Conservation (phyloP, 192 early-diverging fungal species). For the Entomortierella lignicola region DNA sequence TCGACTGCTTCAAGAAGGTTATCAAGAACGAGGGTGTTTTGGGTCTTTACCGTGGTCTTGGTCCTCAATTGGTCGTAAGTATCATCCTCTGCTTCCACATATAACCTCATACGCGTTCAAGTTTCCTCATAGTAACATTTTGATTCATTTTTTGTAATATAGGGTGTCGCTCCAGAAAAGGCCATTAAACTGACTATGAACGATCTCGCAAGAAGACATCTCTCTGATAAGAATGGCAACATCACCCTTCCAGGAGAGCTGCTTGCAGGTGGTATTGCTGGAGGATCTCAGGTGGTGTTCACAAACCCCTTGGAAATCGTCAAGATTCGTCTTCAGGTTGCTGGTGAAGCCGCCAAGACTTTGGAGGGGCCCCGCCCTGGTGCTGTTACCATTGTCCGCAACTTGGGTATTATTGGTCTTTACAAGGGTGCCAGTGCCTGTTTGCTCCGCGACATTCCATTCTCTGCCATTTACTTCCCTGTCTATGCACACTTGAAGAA, state of each 20-base stretch:
- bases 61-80: slow-evolving; percentile 89
- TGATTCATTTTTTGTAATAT: neutral
- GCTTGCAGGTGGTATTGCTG: slow-evolving; percentile 87
- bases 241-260: slow-evolving; percentile 85
- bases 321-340: slow-evolving; percentile 96
- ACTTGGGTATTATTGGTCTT: slow-evolving; percentile 91
- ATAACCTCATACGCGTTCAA: neutral
- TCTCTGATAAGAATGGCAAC: slow-evolving; percentile 77
- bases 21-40: slow-evolving; percentile 89
- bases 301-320: slow-evolving; percentile 99
- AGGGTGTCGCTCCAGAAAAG: slow-evolving; percentile 97
- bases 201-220: slow-evolving; percentile 82
- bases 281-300: slow-evolving; percentile 90
- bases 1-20: slow-evolving; percentile 97
- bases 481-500: slow-evolving; percentile 97
- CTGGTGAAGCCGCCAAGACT: slow-evolving; percentile 78
- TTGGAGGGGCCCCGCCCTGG: slow-evolving; percentile 66
- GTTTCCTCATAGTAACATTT: neutral
- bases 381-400: slow-evolving; percentile 89
- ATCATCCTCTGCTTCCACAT: neutral
- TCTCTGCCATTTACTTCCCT: slow-evolving; percentile 98
- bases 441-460: slow-evolving; percentile 94
- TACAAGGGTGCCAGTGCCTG: slow-evolving; percentile 96
- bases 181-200: slow-evolving; percentile 99
- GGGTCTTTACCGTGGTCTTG: slow-evolving; percentile 93